A percentile compares a stretch with the other conserved stretches of the same genome.
phyloP scores from a whole-genome alignment of 768 basidiomycete species.

The Russula sp. region DNA sequence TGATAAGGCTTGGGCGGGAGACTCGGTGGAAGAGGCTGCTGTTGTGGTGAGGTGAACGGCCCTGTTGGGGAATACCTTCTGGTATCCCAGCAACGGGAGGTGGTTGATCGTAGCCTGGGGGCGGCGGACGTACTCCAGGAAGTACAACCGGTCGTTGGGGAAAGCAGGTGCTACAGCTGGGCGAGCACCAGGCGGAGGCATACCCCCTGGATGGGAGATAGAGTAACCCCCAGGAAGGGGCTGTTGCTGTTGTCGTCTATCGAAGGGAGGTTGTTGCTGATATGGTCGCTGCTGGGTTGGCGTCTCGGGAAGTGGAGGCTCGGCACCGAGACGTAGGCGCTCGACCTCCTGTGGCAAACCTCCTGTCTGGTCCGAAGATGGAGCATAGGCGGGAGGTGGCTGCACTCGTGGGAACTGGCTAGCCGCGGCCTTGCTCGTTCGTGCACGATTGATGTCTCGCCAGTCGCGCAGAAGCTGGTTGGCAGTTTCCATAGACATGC shows the following conservation, averaged over 20 bases:
- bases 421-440: conserved; percentile 49
- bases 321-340: conserved; percentile 30
- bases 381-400: conserved; percentile 37
- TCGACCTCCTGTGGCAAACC: conserved; percentile 33
- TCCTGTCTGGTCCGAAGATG: conserved; percentile 34
- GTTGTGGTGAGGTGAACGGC: conserved; percentile 22
- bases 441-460: conserved; percentile 82
- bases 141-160: conserved; percentile 38
- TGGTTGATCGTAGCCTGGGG: conserved; percentile 26
- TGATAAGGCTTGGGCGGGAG: conserved; percentile 26
- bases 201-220: conserved; percentile 31
- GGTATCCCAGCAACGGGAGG: conserved; percentile 8
- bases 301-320: conserved; percentile 30
- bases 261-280: conserved; percentile 30
- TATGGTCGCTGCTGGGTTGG: conserved; percentile 32
- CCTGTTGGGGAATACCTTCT: conserved; percentile 18
- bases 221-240: conserved; percentile 30
- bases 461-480: conserved; percentile 88
- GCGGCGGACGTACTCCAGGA: conserved; percentile 26
- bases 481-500: conserved; percentile 99
- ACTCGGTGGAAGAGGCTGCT: conserved; percentile 26
- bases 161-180: conserved; percentile 39
- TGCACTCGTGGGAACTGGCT: conserved; percentile 38
- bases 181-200: conserved; percentile 42
- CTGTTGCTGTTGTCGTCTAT: conserved; percentile 29